phyloP scores from a whole-genome alignment of 2,329 filamentous ascomycete genomes.

The Chaetothyriales sp. region DNA sequence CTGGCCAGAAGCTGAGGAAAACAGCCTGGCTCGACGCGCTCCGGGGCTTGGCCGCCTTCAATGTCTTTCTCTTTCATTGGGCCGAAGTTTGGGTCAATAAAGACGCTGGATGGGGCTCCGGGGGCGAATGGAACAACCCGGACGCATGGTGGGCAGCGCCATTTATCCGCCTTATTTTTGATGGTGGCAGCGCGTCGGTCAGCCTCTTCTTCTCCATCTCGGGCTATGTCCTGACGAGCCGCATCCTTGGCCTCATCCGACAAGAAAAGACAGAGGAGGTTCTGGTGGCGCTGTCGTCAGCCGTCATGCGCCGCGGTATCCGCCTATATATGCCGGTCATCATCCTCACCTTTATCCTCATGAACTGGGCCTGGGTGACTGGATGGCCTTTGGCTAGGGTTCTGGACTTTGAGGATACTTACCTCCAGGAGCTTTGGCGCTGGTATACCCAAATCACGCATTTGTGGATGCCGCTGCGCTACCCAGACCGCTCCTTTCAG shows the following conservation, averaged over 20 bases:
- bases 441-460: background rate
- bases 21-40: slow-evolving; percentile 17
- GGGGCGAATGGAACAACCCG: background rate
- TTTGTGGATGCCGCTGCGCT: slow-evolving; percentile 3
- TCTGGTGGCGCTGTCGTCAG: slow-evolving; percentile 1
- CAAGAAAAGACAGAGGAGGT: background rate
- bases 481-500: slow-evolving; percentile 18
- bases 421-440: background rate
- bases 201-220: slow-evolving; percentile 34
- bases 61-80: slow-evolving; percentile 6
- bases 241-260: background rate
- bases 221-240: slow-evolving; percentile 26
- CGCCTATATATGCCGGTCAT: slow-evolving; percentile 2
- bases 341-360: slow-evolving; percentile 1
- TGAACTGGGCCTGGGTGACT: background rate
- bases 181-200: slow-evolving; percentile 1
- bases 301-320: slow-evolving; percentile 4
- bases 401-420: background rate
- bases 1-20: background rate
- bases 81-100: background rate
- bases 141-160: slow-evolving; percentile 1
- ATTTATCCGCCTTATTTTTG: slow-evolving; percentile 2
- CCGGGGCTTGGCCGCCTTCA: slow-evolving; percentile 13
- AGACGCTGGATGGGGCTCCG: background rate
- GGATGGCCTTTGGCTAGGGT: background rate